Conservation (phyloP, 495 filamentous ascomycete species). For the Rhypophila decipiens region DNA sequence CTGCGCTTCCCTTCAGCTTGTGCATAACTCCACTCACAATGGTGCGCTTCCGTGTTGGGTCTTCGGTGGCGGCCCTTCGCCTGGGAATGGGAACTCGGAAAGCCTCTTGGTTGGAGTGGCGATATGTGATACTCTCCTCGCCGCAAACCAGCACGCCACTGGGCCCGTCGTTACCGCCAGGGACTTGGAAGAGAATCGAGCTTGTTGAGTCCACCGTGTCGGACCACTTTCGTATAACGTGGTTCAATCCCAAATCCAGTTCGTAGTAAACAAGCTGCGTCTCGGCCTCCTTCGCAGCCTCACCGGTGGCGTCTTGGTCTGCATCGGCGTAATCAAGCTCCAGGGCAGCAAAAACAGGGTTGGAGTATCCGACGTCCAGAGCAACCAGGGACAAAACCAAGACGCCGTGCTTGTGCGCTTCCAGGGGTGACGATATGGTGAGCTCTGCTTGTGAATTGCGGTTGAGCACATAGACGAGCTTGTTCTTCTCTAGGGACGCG, state of each 20-base stretch:
- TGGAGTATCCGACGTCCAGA: slow-evolving; percentile 92
- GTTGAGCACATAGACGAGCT: slow-evolving; percentile 97
- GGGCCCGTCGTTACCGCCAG: slow-evolving; percentile 87
- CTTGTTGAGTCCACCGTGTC: slow-evolving; percentile 88
- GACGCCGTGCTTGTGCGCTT: slow-evolving; percentile 93
- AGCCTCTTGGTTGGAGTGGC: slow-evolving; percentile 83
- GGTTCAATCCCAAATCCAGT: slow-evolving; percentile 91
- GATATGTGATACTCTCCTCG: slow-evolving; percentile 90
- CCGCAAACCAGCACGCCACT: slow-evolving; percentile 93
- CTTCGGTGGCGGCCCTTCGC: slow-evolving; percentile 77
- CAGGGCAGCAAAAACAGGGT: slow-evolving; percentile 89
- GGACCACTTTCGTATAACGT: slow-evolving; percentile 92
- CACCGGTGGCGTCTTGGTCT: slow-evolving; percentile 84
- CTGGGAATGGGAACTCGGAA: slow-evolving; percentile 88
- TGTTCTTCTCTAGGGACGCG: slow-evolving; percentile 95
- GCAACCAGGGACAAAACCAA: slow-evolving; percentile 80
- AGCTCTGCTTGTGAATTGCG: slow-evolving; percentile 89
- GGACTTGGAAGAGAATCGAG: slow-evolving; percentile 89
- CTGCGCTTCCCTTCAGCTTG: slow-evolving; percentile 74
- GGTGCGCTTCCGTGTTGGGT: slow-evolving; percentile 79
- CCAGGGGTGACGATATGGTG: slow-evolving; percentile 94
- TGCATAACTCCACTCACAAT: slow-evolving; percentile 93
- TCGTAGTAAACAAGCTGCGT: slow-evolving; percentile 95
- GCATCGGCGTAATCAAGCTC: slow-evolving; percentile 90
- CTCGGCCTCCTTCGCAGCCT: slow-evolving; percentile 73